Evolutionary conservation across 2,329 filamentous ascomycete species (phyloP), one percentile per base, ranked within the genome.

Genomic region (Thermothelomyces thermophilus): DNA sequence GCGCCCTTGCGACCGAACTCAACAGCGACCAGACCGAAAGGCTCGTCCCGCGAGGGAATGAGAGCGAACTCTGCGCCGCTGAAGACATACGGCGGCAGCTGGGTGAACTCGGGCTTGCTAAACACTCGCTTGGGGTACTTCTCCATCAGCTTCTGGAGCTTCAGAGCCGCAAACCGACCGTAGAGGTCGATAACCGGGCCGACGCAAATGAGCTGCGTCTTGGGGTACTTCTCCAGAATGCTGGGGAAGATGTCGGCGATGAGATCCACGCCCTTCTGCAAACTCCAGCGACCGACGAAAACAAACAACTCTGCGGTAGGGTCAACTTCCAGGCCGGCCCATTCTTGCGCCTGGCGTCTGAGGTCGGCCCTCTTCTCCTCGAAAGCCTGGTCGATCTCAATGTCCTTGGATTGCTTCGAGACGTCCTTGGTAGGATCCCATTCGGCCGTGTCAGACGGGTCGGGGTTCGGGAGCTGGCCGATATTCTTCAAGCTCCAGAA

Each of bases 1-100:
- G 82, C 82, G 58, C 82, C 82, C 63, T 85, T 84, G 20, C 82
- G 73, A 50, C 82, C 82, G 56, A 85, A 85, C 59, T 85, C 82
- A 39, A 85, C 82, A 26, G 82, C 82, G 5, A 86, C 82, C 26
- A 85, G 68, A 43, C 82, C 82, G 57, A 85, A 86, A 0, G 82
- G 82, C 64, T 86, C 82, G 60, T 86, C 82, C 58, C 82, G 75
- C 17, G 80, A 83, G 10, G 82, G 82, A 54, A 86, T 85, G 17
- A 85, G 68, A 8, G 81, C 81, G 54, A 85, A 85, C 44, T 86
- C 82, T 10, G 82, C 82, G 16, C 82, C 82, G 36, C 74, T 79
- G 66, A 84, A 85, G 58, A 85, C 79, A 63, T 74, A 84, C 0
- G 79, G 77, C n/a, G 82, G 82, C 4, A 85, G 68, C 6, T 77